A percentile compares a stretch with the other conserved stretches of the same genome.
These are phyloP conservation scores for Diplotaxis tenuifolia DNA, from an alignment of 345 rosid species.

Conservation along the genomic window DNA sequence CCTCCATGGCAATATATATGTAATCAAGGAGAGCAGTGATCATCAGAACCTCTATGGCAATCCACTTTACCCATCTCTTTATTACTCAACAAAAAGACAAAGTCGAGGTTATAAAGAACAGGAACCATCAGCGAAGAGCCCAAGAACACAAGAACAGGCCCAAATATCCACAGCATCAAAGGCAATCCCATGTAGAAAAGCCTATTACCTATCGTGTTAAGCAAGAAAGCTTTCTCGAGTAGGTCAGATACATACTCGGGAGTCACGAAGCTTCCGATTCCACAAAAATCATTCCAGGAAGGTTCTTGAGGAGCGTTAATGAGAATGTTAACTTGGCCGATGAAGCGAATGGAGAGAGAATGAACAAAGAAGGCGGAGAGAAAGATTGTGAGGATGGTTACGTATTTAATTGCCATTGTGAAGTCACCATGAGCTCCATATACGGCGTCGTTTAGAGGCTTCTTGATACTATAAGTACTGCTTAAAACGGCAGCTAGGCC, in stretches of 20 bases:
- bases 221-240: constrained; percentile 64
- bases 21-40: constrained; percentile 18
- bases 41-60: constrained; percentile 26
- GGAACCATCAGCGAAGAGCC: constrained; percentile 58
- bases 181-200: constrained; percentile 77
- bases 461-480: constrained; percentile 92
- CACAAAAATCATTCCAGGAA: constrained; percentile 16
- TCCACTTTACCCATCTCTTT: constrained; percentile 36
- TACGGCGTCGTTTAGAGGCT: constrained; percentile 65
- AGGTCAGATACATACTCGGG: constrained; percentile 57
- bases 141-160: constrained; percentile 74
- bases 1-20: constrained; percentile 10
- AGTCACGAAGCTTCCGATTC: constrained; percentile 38
- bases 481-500: constrained; percentile 86
- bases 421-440: constrained; percentile 91
- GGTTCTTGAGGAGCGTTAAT: constrained; percentile 60
- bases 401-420: constrained; percentile 76
- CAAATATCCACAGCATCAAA: constrained; percentile 84
- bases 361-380: constrained; percentile 87
- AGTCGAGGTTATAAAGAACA: constrained; percentile 75
- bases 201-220: constrained; percentile 80
- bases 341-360: constrained; percentile 70
- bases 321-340: constrained; percentile 81
- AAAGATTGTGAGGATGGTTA: constrained; percentile 63
- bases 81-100: constrained; percentile 38